Evolutionary conservation across 225 moss, liverwort and hornwort species (phyloP).

Genomic region (Anthoceros angustus): DNA sequence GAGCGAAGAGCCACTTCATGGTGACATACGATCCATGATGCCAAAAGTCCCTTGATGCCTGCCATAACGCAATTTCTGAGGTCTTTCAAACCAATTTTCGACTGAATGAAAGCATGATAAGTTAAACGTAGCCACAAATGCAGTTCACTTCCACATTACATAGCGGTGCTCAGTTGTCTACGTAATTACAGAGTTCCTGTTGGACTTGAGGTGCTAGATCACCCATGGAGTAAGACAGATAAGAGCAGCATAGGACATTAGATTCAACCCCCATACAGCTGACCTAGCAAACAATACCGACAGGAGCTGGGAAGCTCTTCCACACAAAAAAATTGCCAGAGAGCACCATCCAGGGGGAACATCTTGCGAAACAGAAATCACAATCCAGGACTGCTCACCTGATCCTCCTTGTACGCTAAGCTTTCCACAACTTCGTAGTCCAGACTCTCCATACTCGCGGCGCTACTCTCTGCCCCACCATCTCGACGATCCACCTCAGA

Average conservation of each 20-base stretch:
- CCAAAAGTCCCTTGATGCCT: slow-evolving; percentile 85
- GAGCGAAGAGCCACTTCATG: slow-evolving; percentile 87
- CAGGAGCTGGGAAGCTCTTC: background rate
- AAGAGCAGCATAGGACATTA: background rate
- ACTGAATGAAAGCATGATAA: too few species aligned
- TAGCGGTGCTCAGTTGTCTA: background rate
- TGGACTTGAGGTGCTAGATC: background rate
- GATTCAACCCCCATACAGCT: too few species aligned
- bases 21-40: slow-evolving; percentile 74
- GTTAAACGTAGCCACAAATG: background rate
- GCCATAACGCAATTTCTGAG: slow-evolving; percentile 7
- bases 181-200: too few species aligned
- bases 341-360: background rate
- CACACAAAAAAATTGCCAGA: background rate
- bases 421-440: slow-evolving; percentile 93
- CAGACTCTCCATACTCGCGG: slow-evolving; percentile 67
- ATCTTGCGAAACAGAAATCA: background rate
- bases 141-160: background rate
- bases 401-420: slow-evolving; percentile 86
- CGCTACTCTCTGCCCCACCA: slow-evolving; percentile 21
- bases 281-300: too few species aligned
- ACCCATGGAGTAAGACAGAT: background rate
- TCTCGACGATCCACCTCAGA: slow-evolving; percentile 12
- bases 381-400: slow-evolving; percentile 25
- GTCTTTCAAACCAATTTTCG: background rate